These are phyloP conservation scores for Daldinia decipiens DNA, from an alignment of 495 filamentous ascomycete species.

Conservation along the genomic window DNA sequence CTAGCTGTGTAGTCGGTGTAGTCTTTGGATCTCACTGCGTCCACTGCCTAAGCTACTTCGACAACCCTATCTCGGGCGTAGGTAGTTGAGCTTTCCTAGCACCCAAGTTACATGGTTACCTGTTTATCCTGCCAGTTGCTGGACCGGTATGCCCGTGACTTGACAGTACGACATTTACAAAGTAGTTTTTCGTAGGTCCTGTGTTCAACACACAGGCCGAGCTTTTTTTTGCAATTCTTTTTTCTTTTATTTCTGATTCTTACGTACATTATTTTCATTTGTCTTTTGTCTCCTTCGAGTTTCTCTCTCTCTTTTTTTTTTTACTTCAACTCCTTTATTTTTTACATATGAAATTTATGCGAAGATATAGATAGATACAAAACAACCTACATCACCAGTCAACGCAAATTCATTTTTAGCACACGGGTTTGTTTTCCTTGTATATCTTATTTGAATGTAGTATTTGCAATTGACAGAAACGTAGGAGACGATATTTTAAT, in stretches of 20 bases:
- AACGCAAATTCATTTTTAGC: background rate
- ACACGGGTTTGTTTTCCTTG: background rate
- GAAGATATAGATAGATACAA: too few species aligned
- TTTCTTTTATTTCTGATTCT: background rate
- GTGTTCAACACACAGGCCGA: background rate
- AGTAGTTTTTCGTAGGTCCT: slow-evolving; percentile 6
- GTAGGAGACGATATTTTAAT: too few species aligned
- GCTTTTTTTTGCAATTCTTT: background rate
- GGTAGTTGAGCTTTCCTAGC: background rate
- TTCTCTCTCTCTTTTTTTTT: background rate
- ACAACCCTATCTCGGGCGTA: too few species aligned
- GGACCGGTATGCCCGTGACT: slow-evolving; percentile 6
- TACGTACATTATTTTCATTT: background rate
- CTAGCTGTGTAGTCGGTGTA: too few species aligned
- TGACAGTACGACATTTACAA: background rate
- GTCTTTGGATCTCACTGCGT: too few species aligned
- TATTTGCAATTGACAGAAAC: too few species aligned
- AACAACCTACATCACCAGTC: background rate
- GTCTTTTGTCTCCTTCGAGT: background rate
- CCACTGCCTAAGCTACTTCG: too few species aligned
- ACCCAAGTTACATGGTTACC: background rate
- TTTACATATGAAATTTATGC: too few species aligned
- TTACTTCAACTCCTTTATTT: background rate
- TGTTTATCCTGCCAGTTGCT: background rate
- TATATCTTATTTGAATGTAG: background rate